phyloP scores from a whole-genome alignment of 1,139 yeast species.

The Diutina mesorugosa region DNA sequence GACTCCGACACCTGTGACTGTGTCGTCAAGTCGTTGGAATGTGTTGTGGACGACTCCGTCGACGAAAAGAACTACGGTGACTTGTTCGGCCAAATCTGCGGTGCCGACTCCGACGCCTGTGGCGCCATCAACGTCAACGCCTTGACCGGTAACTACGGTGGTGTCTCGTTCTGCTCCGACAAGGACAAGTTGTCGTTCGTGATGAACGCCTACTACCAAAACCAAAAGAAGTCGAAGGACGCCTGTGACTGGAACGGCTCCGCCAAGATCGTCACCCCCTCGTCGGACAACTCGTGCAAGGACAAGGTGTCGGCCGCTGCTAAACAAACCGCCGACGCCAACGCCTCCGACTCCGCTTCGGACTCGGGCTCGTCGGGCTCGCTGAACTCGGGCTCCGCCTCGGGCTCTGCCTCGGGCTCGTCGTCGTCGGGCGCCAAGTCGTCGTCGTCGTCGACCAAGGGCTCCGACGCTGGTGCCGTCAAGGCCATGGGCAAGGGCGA shows the following conservation, averaged over 20 bases:
- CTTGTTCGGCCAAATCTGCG: slow-evolving; percentile 42
- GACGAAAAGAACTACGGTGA: slow-evolving; percentile 27
- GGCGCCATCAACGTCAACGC: slow-evolving; percentile 49
- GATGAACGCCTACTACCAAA: slow-evolving; percentile 44
- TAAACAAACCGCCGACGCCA: slow-evolving; percentile 5
- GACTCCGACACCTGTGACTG: slow-evolving; percentile 48
- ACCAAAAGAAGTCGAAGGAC: slow-evolving; percentile 24
- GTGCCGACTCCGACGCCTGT: slow-evolving; percentile 21
- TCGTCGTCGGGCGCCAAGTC: not conserved
- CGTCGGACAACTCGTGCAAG: slow-evolving; percentile 4
- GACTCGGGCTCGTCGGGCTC: slow-evolving; percentile 12
- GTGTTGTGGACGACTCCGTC: slow-evolving; percentile 37
- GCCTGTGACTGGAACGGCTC: slow-evolving; percentile 65
- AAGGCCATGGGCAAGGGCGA: slow-evolving; percentile 17
- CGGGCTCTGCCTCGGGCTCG: slow-evolving; percentile 12
- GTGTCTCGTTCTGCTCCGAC: slow-evolving; percentile 44
- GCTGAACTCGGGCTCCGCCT: slow-evolving; percentile 16
- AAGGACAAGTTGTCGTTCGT: slow-evolving; percentile 52
- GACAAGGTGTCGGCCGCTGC: slow-evolving; percentile 8
- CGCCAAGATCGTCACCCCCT: slow-evolving; percentile 34
- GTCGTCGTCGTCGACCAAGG: slow-evolving; percentile 11
- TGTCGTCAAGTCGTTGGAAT: slow-evolving; percentile 30
- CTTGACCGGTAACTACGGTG: slow-evolving; percentile 42
- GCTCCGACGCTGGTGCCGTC: slow-evolving; percentile 12
- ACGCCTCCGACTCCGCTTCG: not conserved